These are phyloP conservation scores for Gossypium anomalum DNA, from an alignment of 345 rosid species.

Conservation along the genomic window DNA sequence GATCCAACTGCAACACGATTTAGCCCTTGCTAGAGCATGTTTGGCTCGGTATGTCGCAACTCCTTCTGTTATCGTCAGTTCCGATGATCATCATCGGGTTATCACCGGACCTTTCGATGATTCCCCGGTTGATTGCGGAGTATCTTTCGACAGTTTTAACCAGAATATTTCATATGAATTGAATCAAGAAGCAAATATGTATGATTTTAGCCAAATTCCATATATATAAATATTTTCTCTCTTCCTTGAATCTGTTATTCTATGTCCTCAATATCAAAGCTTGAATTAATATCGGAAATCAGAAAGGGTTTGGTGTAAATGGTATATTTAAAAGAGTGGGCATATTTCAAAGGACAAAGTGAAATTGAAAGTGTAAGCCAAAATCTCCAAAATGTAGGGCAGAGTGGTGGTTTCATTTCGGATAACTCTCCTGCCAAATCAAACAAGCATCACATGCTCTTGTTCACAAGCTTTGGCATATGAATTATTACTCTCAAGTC, in stretches of 20 bases:
- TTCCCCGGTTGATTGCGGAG: conserved; percentile 38
- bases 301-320: conserved; percentile 10
- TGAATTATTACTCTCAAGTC: background rate
- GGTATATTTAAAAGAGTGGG: background rate
- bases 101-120: conserved; percentile 30
- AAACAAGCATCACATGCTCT: conserved; percentile 7
- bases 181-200: conserved; percentile 20
- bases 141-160: conserved; percentile 40
- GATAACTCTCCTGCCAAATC: background rate
- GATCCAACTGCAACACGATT: conserved; percentile 75
- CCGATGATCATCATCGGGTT: conserved; percentile 23
- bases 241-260: conserved; percentile 17
- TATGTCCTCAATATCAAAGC: conserved; percentile 10
- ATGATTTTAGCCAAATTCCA: conserved; percentile 42
- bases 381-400: background rate
- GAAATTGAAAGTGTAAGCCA: conserved; percentile 7
- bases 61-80: conserved; percentile 13
- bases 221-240: conserved; percentile 15
- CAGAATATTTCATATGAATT: conserved; percentile 25
- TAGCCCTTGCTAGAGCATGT: conserved; percentile 65
- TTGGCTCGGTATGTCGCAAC: conserved; percentile 44
- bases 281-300: background rate
- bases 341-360: background rate
- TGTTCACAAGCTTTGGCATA: conserved; percentile 11
- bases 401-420: background rate